Evolutionary conservation across 2,329 filamentous ascomycete genomes (phyloP).

Genomic region (Cordyceps pruinosa): DNA sequence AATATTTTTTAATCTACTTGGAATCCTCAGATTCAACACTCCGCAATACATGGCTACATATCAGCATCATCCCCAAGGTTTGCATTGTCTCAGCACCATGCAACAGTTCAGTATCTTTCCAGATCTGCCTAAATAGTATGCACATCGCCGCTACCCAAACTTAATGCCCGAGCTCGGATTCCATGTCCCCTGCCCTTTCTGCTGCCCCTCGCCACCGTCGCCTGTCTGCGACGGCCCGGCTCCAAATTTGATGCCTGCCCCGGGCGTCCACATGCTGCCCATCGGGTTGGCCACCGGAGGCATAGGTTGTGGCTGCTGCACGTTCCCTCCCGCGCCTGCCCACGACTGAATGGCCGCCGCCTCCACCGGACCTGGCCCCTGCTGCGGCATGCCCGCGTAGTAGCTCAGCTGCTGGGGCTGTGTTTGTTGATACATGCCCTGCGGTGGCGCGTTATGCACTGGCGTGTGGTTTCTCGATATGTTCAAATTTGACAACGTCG

Average conservation of each 20-base stretch:
- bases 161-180: conserved; percentile 52
- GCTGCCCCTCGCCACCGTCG: conserved; percentile 20
- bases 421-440: conserved; percentile 14
- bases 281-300: conserved; percentile 31
- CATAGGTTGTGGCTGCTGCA: conserved; percentile 48
- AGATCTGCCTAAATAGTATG: background rate
- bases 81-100: background rate
- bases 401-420: conserved; percentile 13
- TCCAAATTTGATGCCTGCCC: conserved; percentile 70
- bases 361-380: conserved; percentile 12
- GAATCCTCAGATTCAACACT: too few relatives aligned
- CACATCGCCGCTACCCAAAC: conserved; percentile 35
- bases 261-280: conserved; percentile 59
- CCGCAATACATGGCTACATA: too few relatives aligned
- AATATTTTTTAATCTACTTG: too few relatives aligned
- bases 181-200: conserved; percentile 41
- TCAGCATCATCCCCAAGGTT: too few relatives aligned
- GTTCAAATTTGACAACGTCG: conserved; percentile 39
- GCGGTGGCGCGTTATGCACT: conserved; percentile 12
- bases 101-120: background rate
- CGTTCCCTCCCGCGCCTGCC: conserved; percentile 43
- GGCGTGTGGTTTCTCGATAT: conserved; percentile 26
- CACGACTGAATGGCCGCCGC: conserved; percentile 51
- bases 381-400: conserved; percentile 13
- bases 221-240: conserved; percentile 17